A percentile compares a stretch with the other conserved stretches of the same genome.
phyloP scores from a whole-genome alignment of 148 eudicot genomes.

The Silene conica region DNA sequence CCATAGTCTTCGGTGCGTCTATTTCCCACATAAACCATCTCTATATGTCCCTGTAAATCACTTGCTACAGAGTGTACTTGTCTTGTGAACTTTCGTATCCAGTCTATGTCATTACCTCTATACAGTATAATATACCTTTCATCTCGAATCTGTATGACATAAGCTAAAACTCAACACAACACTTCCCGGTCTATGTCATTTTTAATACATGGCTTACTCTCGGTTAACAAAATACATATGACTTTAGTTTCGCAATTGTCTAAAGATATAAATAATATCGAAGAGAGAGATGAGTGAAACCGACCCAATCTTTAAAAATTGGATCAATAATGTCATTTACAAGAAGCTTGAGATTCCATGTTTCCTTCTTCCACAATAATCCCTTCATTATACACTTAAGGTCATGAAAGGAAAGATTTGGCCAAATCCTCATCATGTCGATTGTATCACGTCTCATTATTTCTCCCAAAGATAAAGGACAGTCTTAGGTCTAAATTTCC shows the following conservation, averaged over 20 bases:
- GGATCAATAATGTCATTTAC: conserved; percentile 25
- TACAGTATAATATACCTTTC: conserved; percentile 44
- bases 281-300: not conserved
- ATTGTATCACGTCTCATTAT: conserved; percentile 33
- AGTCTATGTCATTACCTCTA: conserved; percentile 41
- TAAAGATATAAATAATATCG: no score
- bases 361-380: conserved; percentile 30
- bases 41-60: conserved; percentile 24
- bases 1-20: conserved; percentile 16
- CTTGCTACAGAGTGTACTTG: conserved; percentile 25
- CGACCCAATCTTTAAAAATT: conserved; percentile 30
- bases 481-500: conserved; percentile 31
- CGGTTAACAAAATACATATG: no score
- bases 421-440: conserved; percentile 50
- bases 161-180: no score
- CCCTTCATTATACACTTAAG: conserved; percentile 21
- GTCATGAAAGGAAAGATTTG: conserved; percentile 27
- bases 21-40: conserved; percentile 56
- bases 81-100: conserved; percentile 40
- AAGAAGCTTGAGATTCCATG: conserved; percentile 34
- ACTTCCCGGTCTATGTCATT: no score
- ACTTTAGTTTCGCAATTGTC: no score
- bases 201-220: no score
- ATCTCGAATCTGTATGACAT: conserved; percentile 30
- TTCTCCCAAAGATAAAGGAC: conserved; percentile 31